These are phyloP conservation scores for Hypoxylon lienhwacheense DNA, from an alignment of 495 filamentous ascomycete species.

Conservation along the genomic window DNA sequence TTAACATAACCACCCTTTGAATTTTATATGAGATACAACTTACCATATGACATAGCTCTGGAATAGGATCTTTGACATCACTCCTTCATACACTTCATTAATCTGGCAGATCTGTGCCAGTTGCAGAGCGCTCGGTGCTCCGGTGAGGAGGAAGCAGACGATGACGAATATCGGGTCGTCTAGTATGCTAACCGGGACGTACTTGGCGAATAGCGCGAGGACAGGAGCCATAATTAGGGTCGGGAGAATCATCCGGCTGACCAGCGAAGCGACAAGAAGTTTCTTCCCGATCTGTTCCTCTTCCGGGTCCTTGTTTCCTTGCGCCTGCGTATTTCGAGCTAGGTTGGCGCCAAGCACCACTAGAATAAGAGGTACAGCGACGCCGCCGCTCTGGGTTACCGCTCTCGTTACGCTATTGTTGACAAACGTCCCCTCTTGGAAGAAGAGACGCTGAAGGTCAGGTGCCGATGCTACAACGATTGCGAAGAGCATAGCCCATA, in stretches of 20 bases:
- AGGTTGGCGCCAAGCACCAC: conserved; percentile 96
- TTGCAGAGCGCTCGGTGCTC: conserved; percentile 91
- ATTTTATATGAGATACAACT: conserved; percentile 36
- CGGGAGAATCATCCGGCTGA: conserved; percentile 90
- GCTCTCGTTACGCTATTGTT: conserved; percentile 91
- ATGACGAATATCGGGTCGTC: conserved; percentile 98
- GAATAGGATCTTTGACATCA: conserved; percentile 91
- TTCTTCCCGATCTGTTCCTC: conserved; percentile 69
- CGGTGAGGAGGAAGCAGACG: conserved; percentile 93
- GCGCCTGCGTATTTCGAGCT: conserved; percentile 68
- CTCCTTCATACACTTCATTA: conserved; percentile 90
- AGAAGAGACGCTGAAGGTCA: conserved; percentile 78
- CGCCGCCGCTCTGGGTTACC: conserved; percentile 78
- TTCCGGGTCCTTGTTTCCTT: conserved; percentile 62
- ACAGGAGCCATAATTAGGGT: conserved; percentile 93
- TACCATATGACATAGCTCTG: conserved; percentile 97
- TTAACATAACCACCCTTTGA: conserved; percentile 22
- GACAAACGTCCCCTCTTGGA: conserved; percentile 84
- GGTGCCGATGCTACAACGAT: conserved; percentile 92
- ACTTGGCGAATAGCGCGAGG: conserved; percentile 87
- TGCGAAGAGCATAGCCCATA: conserved; percentile 93
- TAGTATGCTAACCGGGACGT: conserved; percentile 86
- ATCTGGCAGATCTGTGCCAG: conserved; percentile 98
- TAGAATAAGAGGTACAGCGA: conserved; percentile 91
- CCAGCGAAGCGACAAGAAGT: conserved; percentile 79